Evolutionary conservation across 768 basidiomycete genomes (phyloP).

Genomic region (Rhizopogon rudus): DNA sequence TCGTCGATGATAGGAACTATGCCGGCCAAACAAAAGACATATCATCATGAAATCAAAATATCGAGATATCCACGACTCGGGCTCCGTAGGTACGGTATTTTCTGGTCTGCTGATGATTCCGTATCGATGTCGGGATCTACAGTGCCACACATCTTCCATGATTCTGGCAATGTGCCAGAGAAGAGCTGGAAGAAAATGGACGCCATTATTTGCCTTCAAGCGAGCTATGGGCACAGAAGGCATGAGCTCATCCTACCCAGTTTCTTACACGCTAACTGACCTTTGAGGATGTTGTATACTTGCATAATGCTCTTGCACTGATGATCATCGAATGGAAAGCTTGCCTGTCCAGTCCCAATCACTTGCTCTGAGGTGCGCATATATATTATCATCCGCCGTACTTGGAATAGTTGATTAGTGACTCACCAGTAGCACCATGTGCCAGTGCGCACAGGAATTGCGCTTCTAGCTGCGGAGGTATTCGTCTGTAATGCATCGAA

Average conservation of each 20-base stretch:
- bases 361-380: not conserved
- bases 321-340: slow-evolving; percentile 16
- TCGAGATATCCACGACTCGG: not conserved
- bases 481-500: too few relatives aligned
- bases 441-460: too few relatives aligned
- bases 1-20: slow-evolving; percentile 15
- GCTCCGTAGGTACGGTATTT: not conserved
- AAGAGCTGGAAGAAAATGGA: slow-evolving; percentile 10
- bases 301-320: slow-evolving; percentile 11
- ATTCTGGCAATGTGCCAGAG: slow-evolving; percentile 14
- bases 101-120: not conserved
- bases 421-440: too few relatives aligned
- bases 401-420: not conserved
- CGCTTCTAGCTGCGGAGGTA: too few relatives aligned
- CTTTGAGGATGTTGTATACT: slow-evolving; percentile 14
- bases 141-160: slow-evolving; percentile 6
- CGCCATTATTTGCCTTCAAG: not conserved
- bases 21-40: slow-evolving; percentile 13
- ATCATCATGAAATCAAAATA: slow-evolving; percentile 10
- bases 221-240: not conserved
- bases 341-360: not conserved
- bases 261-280: not conserved
- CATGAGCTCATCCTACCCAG: not conserved
- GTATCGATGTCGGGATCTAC: slow-evolving; percentile 3
- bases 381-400: not conserved